Percentiles rank a stretch among this genome's conserved stretches.
Evolutionary conservation across 164 flowering plant species (phyloP).

Genomic region (Berberis vulgaris): DNA sequence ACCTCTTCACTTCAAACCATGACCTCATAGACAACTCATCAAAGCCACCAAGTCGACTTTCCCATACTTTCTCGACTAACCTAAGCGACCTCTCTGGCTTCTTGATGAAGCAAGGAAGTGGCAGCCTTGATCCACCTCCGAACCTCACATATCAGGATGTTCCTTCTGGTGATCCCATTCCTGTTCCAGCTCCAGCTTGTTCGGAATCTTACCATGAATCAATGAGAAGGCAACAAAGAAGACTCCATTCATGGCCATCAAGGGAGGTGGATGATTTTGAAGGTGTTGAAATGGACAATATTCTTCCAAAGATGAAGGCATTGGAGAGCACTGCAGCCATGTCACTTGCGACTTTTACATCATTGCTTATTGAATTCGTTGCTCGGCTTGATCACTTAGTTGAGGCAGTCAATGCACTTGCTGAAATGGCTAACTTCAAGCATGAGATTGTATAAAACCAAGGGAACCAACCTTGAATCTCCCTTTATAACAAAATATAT

Average conservation of each 20-base stretch:
- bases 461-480: neutral
- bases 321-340: slow-evolving; percentile 46
- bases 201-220: slow-evolving; percentile 18
- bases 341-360: slow-evolving; percentile 55
- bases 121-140: neutral
- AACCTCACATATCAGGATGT: neutral
- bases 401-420: slow-evolving; percentile 48
- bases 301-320: slow-evolving; percentile 20
- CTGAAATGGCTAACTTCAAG: slow-evolving; percentile 47
- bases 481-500: no score
- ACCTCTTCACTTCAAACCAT: slow-evolving; percentile 34
- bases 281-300: slow-evolving; percentile 4
- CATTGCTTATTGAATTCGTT: slow-evolving; percentile 56
- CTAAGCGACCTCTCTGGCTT: slow-evolving; percentile 13
- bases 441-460: neutral
- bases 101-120: slow-evolving; percentile 1
- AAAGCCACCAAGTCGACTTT: slow-evolving; percentile 25
- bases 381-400: slow-evolving; percentile 62
- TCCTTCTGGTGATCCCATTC: neutral
- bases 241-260: slow-evolving; percentile 30
- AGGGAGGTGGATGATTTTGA: slow-evolving; percentile 23
- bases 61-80: slow-evolving; percentile 25
- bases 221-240: slow-evolving; percentile 25
- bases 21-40: slow-evolving; percentile 23
- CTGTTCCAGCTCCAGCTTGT: neutral